These are phyloP conservation scores for Polychaeton citri DNA, from an alignment of 2,329 filamentous ascomycete genomes.

Conservation along the genomic window DNA sequence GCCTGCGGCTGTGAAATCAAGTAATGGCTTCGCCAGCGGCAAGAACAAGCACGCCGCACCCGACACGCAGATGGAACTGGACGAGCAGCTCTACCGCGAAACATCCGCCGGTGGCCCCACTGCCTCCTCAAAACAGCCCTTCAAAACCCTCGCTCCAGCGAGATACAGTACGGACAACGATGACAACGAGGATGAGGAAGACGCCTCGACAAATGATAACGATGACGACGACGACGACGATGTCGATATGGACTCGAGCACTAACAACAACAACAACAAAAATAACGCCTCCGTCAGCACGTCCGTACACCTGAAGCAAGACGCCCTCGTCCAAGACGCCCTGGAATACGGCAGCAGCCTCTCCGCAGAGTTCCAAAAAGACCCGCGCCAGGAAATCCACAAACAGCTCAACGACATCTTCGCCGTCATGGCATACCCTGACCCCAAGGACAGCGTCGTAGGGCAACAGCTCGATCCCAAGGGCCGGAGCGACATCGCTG, in stretches of 20 bases:
- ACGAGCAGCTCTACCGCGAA: conserved; percentile 34
- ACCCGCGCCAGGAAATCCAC: conserved; percentile 55
- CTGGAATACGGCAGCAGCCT: conserved; percentile 70
- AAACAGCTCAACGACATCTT: conserved; percentile 74
- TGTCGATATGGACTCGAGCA: conserved; percentile 20
- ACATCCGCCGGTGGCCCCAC: conserved; percentile 4
- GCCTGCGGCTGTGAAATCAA: conserved; percentile 2
- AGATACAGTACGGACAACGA: neutral
- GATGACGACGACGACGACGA: conserved; percentile 27
- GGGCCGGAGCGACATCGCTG: conserved; percentile 66
- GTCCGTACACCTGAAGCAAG: conserved; percentile 14
- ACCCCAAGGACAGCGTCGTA: conserved; percentile 65
- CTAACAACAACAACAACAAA: conserved; percentile 2
- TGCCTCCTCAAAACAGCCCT: conserved; percentile 2
- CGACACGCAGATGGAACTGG: conserved; percentile 41
- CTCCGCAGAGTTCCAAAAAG: conserved; percentile 60
- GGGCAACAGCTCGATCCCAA: conserved; percentile 64
- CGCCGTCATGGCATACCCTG: conserved; percentile 72
- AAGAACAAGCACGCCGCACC: conserved; percentile 29
- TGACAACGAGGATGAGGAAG: neutral
- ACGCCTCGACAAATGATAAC: conserved; percentile 7
- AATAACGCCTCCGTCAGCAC: neutral
- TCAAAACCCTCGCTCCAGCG: too few relatives aligned
- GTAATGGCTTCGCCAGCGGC: conserved; percentile 3
- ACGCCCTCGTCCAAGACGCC: conserved; percentile 52